These are phyloP conservation scores for Kluyveromyces siamensis DNA, from an alignment of 805 yeast species.

Conservation along the genomic window DNA sequence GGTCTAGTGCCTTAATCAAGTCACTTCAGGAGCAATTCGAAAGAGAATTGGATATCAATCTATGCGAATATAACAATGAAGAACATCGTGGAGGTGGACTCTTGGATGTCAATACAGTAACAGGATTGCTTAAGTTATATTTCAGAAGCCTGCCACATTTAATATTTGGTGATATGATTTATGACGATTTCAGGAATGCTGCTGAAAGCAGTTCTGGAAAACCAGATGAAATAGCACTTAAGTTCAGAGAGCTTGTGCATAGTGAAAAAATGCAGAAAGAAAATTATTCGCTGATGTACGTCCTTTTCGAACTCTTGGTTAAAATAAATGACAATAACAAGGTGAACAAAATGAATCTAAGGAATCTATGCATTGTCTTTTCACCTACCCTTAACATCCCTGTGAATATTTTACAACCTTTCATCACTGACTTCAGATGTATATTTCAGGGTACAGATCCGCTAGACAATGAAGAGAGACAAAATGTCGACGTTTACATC, in stretches of 20 bases:
- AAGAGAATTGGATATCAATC: constrained; percentile 56
- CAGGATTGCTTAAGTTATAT: constrained; percentile 78
- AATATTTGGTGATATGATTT: constrained; percentile 50
- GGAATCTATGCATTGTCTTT: constrained; percentile 72
- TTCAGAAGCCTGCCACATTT: constrained; percentile 67
- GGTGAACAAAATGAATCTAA: constrained; percentile 72
- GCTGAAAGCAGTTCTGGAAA: constrained; percentile 26
- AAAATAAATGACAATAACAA: constrained; percentile 53
- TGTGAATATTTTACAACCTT: constrained; percentile 46
- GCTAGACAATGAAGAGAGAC: constrained; percentile 32
- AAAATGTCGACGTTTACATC: constrained; percentile 42
- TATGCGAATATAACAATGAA: constrained; percentile 33
- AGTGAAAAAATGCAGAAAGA: constrained; percentile 37
- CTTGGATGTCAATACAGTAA: constrained; percentile 71
- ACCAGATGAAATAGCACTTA: constrained; percentile 20
- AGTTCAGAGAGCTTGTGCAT: constrained; percentile 28
- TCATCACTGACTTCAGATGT: constrained; percentile 53
- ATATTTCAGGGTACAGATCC: constrained; percentile 50
- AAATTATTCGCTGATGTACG: constrained; percentile 51
- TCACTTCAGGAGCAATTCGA: constrained; percentile 64
- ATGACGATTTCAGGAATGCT: constrained; percentile 31
- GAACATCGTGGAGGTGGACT: constrained; percentile 25
- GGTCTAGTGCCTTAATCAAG: constrained; percentile 71
- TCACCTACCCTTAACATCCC: constrained; percentile 73
- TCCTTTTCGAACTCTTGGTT: constrained; percentile 57